phyloP scores from a whole-genome alignment of 345 rosid species.

The Eucalyptus curtisii region DNA sequence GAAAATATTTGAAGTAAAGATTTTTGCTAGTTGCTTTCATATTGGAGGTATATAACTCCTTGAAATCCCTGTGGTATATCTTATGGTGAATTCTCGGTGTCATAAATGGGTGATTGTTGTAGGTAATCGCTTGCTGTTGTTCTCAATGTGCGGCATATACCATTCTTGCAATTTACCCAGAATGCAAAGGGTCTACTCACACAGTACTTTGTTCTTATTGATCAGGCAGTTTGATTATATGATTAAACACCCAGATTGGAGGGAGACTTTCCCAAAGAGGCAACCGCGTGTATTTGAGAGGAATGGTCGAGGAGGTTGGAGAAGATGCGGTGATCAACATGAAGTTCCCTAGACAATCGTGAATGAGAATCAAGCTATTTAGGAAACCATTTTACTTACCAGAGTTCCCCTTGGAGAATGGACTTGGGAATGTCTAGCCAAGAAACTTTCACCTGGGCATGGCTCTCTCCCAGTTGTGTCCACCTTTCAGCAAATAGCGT shows the following conservation, averaged over 20 bases:
- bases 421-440: neutral
- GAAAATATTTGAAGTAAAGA: neutral
- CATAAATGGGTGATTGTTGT: neutral
- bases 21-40: neutral
- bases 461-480: neutral
- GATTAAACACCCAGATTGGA: conserved; percentile 52
- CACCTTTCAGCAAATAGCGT: too few species aligned
- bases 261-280: conserved; percentile 35
- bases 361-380: neutral
- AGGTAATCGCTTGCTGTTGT: neutral
- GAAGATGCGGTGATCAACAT: neutral
- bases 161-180: neutral
- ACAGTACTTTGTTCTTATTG: neutral
- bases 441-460: neutral
- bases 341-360: neutral
- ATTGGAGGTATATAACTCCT: neutral
- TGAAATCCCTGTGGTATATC: neutral
- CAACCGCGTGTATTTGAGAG: conserved; percentile 61
- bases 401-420: neutral
- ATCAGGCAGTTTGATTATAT: conserved; percentile 57
- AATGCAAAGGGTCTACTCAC: neutral
- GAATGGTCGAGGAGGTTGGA: conserved; percentile 48
- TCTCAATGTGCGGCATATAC: neutral
- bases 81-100: neutral
- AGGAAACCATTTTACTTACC: neutral